phyloP scores from a whole-genome alignment of 2,329 filamentous ascomycete genomes.

The Paecilomyces formosus region DNA sequence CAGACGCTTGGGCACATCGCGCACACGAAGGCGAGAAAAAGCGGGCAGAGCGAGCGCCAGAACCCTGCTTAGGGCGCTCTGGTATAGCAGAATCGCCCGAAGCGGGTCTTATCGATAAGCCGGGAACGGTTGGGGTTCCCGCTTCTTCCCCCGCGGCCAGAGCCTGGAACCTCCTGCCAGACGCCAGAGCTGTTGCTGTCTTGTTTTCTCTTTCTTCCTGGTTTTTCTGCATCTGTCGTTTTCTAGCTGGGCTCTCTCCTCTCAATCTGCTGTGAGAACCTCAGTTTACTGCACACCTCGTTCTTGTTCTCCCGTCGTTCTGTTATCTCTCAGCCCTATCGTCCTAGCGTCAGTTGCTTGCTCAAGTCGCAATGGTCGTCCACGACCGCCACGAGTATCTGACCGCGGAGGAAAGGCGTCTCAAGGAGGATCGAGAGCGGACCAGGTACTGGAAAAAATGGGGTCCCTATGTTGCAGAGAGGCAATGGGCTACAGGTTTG shows the following conservation, averaged over 20 bases:
- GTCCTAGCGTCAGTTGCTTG: neutral
- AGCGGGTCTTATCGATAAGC: constrained; percentile 1
- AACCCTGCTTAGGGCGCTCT: neutral
- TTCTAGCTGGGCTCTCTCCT: neutral
- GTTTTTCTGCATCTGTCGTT: neutral
- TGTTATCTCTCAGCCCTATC: neutral
- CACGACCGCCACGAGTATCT: constrained; percentile 82
- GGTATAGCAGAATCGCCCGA: neutral
- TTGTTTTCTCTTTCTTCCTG: neutral
- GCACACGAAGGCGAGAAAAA: neutral
- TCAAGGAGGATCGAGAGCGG: constrained; percentile 76
- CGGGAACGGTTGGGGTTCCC: neutral
- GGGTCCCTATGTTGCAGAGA: constrained; percentile 88
- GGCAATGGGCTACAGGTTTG: constrained; percentile 90
- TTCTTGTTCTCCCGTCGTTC: neutral
- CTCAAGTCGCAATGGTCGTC: constrained; percentile 62
- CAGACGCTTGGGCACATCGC: neutral
- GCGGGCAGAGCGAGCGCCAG: neutral
- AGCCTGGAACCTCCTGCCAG: neutral
- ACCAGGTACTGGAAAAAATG: constrained; percentile 97
- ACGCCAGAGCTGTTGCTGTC: neutral
- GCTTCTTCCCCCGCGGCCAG: neutral
- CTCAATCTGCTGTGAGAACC: neutral
- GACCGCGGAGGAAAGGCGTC: constrained; percentile 81
- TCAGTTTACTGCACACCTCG: neutral